Conservation (phyloP, 305 asterid genomes). For the Ajuga reptans region DNA sequence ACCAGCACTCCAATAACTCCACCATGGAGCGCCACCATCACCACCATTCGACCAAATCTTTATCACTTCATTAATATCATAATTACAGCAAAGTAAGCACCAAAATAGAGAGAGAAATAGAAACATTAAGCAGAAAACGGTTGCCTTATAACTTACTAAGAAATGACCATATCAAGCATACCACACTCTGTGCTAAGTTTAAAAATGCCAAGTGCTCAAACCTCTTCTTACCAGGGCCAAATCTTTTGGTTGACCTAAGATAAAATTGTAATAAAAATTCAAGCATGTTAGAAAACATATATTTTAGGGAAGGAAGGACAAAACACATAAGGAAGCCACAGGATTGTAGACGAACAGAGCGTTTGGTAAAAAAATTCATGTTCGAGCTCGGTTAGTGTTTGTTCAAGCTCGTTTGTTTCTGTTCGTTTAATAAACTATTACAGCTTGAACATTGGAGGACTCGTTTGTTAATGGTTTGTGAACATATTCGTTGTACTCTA, state of each 20-base stretch:
- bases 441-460: too few relatives aligned
- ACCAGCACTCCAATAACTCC: conserved; percentile 99
- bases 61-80: conserved; percentile 46
- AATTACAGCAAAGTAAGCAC: conserved; percentile 4
- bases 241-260: conserved; percentile 77
- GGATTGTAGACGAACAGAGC: too few relatives aligned
- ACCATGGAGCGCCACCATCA: conserved; percentile 83
- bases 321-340: too few relatives aligned
- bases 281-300: neutral
- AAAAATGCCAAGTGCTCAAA: conserved; percentile 94
- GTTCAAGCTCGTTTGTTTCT: too few relatives aligned
- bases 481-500: too few relatives aligned
- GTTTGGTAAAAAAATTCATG: too few relatives aligned
- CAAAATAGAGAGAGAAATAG: neutral
- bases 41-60: conserved; percentile 75
- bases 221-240: conserved; percentile 81
- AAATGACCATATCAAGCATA: conserved; percentile 84
- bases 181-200: conserved; percentile 82
- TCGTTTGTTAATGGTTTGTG: too few relatives aligned
- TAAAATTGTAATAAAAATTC: conserved; percentile 1
- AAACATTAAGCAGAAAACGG: neutral
- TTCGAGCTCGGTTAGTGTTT: too few relatives aligned
- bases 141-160: conserved; percentile 48
- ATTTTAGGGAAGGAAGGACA: neutral
- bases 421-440: too few relatives aligned